Base-by-base conservation (phyloP, 495 filamentous ascomycete genomes). In the Lophiotrema nucula region DNA sequence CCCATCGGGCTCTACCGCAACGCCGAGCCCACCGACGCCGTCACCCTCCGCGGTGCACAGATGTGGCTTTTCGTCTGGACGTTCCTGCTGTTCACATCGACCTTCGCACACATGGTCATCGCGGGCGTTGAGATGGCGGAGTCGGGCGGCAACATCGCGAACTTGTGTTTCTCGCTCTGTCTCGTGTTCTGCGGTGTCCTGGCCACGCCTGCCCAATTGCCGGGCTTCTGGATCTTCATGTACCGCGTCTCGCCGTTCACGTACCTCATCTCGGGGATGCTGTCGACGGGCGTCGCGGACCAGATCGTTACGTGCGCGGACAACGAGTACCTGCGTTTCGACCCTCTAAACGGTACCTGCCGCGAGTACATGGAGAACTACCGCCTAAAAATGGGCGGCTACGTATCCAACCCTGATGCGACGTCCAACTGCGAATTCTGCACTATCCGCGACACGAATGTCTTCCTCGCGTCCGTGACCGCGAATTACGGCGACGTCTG, bases 41-140 rank as follows among this genome's bases (percentile, higher is more conserved):
- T 78, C 4, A 69, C 77, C 24, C 73, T 78, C 42, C 78, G 83
- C 16, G 81, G 81, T 27, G 82, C 74, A 0, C 70, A 84, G 5
- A 83, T 88, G 68, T 80, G 82, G 63, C 73, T 87, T 4, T 74
- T 83, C 50, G 69, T 80, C 54, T 72, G 74, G 58, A 60, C 74
- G 47, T 83, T 84, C 71, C 76, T 71, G 1, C 44, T 73, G 11
- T 74, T 74, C 71, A 80, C 81, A 42, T 81, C 74, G 12, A 83
- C 84, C 19, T 88, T 87, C 60, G 74, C 83, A 0, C 78, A 86
- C 70, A 82, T 86, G 81, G 76, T 81, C 31, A 84, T 87, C 61
- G 80, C 83, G 21, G 82, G 78, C 42, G 77, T 87, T 41, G 78
- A 83, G 33, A 75, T 81, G 51, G 84, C 83, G 8, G 82, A 85